Evolutionary conservation across 2,329 filamentous ascomycete species (phyloP).

Genomic region (Colletotrichum tamarilloi): DNA sequence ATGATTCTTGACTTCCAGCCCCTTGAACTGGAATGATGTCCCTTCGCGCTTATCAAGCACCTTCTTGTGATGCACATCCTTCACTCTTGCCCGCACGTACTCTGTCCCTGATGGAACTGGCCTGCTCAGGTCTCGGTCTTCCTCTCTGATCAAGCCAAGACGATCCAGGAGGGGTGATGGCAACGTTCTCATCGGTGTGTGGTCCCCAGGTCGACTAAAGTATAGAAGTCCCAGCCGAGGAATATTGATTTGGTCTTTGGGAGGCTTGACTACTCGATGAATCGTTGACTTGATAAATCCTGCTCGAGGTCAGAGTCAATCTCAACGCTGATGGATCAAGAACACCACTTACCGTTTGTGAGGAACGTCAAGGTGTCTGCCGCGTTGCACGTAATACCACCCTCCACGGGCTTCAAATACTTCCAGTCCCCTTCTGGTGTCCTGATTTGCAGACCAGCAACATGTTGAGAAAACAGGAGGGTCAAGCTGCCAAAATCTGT

Average conservation of each 20-base stretch:
- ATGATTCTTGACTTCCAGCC: background rate
- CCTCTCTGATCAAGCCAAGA: background rate
- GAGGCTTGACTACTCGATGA: background rate
- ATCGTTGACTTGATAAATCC: background rate
- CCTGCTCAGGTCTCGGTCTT: background rate
- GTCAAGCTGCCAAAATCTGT: background rate
- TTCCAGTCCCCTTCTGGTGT: background rate
- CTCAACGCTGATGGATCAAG: background rate
- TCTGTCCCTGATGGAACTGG: background rate
- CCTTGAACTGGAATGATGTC: background rate
- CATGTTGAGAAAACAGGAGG: background rate
- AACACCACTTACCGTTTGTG: background rate
- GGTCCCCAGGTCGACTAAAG: background rate
- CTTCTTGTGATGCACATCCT: background rate
- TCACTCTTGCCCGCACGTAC: background rate
- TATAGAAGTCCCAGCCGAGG: background rate
- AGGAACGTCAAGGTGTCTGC: background rate
- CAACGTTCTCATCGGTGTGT: background rate
- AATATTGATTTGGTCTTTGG: background rate
- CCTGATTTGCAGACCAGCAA: background rate
- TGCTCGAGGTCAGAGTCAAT: background rate
- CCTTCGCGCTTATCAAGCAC: background rate
- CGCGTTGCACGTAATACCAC: background rate
- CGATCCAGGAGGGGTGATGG: background rate
- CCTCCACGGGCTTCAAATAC: background rate